Evolutionary conservation across 2,329 filamentous ascomycete species (phyloP), one percentile per base, ranked within the genome.

Genomic region (Helotiales sp.): DNA sequence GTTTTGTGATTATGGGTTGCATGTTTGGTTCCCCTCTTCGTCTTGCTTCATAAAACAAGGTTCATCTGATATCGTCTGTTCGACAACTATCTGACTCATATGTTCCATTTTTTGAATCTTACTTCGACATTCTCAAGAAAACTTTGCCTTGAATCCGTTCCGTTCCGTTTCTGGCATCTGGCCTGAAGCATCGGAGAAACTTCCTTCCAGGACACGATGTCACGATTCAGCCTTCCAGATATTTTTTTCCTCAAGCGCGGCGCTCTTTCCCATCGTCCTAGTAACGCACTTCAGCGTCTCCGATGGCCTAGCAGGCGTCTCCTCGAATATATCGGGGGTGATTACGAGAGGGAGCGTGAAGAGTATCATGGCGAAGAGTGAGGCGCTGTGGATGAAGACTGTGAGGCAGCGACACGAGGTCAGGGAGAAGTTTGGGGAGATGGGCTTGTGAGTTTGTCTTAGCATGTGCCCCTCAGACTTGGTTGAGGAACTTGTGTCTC

Each of bases 321-420:
- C 37, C 26, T 59, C 49, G 7, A 49, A 55, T 6, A 66, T 69
- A 5, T 67, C 66, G 8, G 61, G 57, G n/a, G 45, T 49, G 17
- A 45, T 70, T 5, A 63, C 55, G 40, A 59, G 64, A 40, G 66
- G 62, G 7, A 67, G 66, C 32, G 60, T 70, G 34, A 70, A 70
- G 54, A 50, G 54, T 15, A 64, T 68, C 28, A 75, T 73, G 67
- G 68, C 71, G 58, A 76, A 71, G 70, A 71, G 69, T 17, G 71
- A 72, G 61, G 63, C 32, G 40, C 17, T 72, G 7, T 77, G 75
- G 75, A 67, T 55, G 49, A 77, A 77, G 67, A 76, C 74, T 1
- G 75, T 77, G n/a, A 64, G 63, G 49, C 73, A 76, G 63, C 70
- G 76, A 32, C 75, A 77, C 66, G 74, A 73, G n/a, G 69, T 75